Evolutionary conservation across 352 stramenopile species (phyloP).

Genomic region (Pythium pyrilobum): DNA sequence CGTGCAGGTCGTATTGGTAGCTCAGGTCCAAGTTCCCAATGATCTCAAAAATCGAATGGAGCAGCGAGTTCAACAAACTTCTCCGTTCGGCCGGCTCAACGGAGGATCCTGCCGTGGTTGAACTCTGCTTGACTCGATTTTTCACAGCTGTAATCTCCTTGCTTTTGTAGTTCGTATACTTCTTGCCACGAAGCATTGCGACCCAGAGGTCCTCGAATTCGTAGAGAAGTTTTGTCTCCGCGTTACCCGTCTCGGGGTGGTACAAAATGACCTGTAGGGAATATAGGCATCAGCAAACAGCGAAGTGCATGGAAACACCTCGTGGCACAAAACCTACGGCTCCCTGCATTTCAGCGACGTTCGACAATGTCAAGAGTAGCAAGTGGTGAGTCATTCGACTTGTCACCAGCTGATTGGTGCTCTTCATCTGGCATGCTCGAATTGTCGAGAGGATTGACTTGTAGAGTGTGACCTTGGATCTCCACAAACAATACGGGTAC

Average conservation of each 20-base stretch:
- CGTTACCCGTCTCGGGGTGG: conserved; percentile 67
- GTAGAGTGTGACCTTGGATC: conserved; percentile 46
- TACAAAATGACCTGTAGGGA: conserved; percentile 42
- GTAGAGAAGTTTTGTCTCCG: conserved; percentile 69
- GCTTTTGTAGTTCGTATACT: conserved; percentile 15
- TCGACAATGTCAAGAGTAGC: conserved; percentile 67
- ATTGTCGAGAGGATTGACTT: conserved; percentile 47
- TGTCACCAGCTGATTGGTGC: conserved; percentile 32
- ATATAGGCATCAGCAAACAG: background rate
- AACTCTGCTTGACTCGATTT: background rate
- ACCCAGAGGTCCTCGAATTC: conserved; percentile 79
- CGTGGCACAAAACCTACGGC: background rate
- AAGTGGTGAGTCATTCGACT: conserved; percentile 53
- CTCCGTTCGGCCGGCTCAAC: conserved; percentile 19
- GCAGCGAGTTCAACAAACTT: conserved; percentile 43
- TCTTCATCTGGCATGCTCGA: conserved; percentile 28
- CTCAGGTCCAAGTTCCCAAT: conserved; percentile 54
- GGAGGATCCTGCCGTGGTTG: background rate
- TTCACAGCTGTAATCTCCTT: background rate
- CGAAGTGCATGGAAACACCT: background rate
- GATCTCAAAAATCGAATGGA: conserved; percentile 42
- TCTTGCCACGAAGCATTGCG: conserved; percentile 25
- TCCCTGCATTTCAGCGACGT: conserved; percentile 34
- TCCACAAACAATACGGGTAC: conserved; percentile 62
- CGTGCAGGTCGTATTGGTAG: conserved; percentile 55